Conservation (phyloP, 805 yeast species). For the Blastobotrys attinorum region DNA sequence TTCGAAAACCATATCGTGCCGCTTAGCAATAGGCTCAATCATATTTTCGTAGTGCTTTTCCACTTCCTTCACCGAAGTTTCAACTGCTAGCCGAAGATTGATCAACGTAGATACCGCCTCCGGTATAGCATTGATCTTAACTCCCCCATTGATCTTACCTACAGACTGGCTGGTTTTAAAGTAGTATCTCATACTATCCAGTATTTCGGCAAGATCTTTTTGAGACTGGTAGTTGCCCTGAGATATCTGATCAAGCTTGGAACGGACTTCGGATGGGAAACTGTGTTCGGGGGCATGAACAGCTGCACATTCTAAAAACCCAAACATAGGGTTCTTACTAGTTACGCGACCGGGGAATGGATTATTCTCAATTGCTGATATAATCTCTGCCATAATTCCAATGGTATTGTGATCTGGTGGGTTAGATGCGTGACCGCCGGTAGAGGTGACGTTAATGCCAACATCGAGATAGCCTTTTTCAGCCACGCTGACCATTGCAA, state of each 20-base stretch:
- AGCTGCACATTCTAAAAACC: constrained; percentile 55
- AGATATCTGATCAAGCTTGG: constrained; percentile 17
- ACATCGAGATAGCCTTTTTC: constrained; percentile 56
- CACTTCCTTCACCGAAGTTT: constrained; percentile 38
- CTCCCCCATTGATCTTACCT: constrained; percentile 60
- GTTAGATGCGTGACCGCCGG: constrained; percentile 73
- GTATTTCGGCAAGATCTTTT: constrained; percentile 3
- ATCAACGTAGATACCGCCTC: constrained; percentile 44
- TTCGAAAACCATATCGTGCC: constrained; percentile 18
- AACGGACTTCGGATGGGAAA: constrained; percentile 13
- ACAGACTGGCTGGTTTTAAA: constrained; percentile 54
- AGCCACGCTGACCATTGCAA: constrained; percentile 49
- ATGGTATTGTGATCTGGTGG: constrained; percentile 79
- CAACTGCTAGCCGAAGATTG: constrained; percentile 55
- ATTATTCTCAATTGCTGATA: constrained; percentile 48
- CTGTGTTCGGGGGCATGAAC: constrained; percentile 32
- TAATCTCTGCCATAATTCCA: constrained; percentile 59
- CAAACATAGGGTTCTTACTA: constrained; percentile 51
- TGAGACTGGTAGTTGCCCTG: constrained; percentile 17
- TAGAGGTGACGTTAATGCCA: constrained; percentile 42
- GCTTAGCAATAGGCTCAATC: constrained; percentile 34
- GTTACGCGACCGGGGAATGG: constrained; percentile 45
- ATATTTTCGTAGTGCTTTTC: constrained; percentile 30
- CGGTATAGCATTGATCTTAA: constrained; percentile 64
- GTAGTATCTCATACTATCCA: constrained; percentile 26